Evolutionary conservation across 495 filamentous ascomycete species (phyloP).

Genomic region (Ramalina peruviana): DNA sequence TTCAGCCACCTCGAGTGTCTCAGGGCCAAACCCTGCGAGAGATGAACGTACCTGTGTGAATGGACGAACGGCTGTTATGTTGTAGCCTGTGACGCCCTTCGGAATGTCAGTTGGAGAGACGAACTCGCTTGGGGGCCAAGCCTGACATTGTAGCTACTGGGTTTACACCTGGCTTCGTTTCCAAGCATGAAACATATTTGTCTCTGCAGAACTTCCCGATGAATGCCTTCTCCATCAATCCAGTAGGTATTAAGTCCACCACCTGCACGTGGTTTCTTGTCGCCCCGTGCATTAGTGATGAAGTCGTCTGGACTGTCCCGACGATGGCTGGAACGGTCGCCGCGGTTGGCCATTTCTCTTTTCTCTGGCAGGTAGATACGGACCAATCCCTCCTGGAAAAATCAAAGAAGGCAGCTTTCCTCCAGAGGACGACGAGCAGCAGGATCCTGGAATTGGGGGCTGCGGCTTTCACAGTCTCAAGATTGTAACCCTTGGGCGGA

Average conservation of each 20-base stretch:
- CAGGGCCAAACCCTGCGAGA: neutral
- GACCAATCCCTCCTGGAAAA: no score
- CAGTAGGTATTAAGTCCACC: slow-evolving; percentile 57
- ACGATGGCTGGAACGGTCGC: no score
- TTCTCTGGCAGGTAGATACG: no score
- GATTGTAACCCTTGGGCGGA: no score
- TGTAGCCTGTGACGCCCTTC: slow-evolving; percentile 14
- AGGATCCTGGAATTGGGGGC: no score
- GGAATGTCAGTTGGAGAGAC: slow-evolving; percentile 1
- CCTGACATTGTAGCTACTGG: slow-evolving; percentile 66
- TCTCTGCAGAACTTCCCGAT: slow-evolving; percentile 84
- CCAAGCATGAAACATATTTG: slow-evolving; percentile 92
- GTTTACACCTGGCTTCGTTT: slow-evolving; percentile 79
- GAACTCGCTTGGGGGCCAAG: neutral
- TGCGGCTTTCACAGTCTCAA: no score
- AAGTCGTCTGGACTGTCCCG: neutral
- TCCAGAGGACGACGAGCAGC: no score
- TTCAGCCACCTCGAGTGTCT: neutral
- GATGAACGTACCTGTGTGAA: slow-evolving; percentile 13
- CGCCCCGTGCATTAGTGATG: neutral
- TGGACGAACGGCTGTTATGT: slow-evolving; percentile 15
- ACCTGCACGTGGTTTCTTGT: neutral
- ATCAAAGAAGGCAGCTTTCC: no score
- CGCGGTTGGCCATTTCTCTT: no score
- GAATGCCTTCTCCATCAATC: slow-evolving; percentile 77